These are phyloP conservation scores for Sugiyamaella chiloensis DNA, from an alignment of 805 yeast genomes.

Conservation along the genomic window DNA sequence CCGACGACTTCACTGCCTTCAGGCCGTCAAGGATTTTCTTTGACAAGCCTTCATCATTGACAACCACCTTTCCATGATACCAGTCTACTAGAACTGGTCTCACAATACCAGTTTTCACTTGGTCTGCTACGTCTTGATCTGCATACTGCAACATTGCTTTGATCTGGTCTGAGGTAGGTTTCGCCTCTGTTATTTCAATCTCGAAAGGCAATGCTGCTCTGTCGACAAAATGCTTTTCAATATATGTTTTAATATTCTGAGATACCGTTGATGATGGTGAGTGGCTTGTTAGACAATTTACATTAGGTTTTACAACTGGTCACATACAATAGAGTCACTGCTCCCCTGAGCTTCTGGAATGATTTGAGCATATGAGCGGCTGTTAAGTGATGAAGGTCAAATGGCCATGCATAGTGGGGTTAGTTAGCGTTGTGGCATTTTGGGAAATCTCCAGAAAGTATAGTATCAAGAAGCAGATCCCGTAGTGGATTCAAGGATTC, in stretches of 20 bases:
- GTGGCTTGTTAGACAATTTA: conserved; percentile 17
- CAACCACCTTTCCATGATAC: conserved; percentile 55
- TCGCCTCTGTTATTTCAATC: conserved; percentile 29
- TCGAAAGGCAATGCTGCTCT: conserved; percentile 27
- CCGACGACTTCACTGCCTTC: conserved; percentile 1
- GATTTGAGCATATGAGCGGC: conserved; percentile 34
- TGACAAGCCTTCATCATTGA: conserved; percentile 43
- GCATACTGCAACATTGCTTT: conserved; percentile 19
- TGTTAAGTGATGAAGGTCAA: too few species aligned
- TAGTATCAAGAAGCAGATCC: conserved; percentile 2
- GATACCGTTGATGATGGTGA: conserved; percentile 24
- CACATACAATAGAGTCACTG: conserved; percentile 33
- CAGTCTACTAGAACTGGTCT: conserved; percentile 60
- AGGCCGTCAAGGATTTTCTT: conserved; percentile 40
- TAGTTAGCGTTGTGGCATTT: too few species aligned
- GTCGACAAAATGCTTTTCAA: conserved; percentile 21
- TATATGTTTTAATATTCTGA: conserved; percentile 20
- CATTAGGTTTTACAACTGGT: background rate
- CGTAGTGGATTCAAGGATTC: too few species aligned
- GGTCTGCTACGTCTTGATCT: conserved; percentile 13
- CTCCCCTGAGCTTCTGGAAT: conserved; percentile 29
- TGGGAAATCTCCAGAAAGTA: too few species aligned
- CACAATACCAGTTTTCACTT: conserved; percentile 25
- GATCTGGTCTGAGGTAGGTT: conserved; percentile 33
- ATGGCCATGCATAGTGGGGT: too few species aligned